Base-by-base conservation (phyloP, 2,329 filamentous ascomycete genomes). In the Trichoderma sp. region DNA sequence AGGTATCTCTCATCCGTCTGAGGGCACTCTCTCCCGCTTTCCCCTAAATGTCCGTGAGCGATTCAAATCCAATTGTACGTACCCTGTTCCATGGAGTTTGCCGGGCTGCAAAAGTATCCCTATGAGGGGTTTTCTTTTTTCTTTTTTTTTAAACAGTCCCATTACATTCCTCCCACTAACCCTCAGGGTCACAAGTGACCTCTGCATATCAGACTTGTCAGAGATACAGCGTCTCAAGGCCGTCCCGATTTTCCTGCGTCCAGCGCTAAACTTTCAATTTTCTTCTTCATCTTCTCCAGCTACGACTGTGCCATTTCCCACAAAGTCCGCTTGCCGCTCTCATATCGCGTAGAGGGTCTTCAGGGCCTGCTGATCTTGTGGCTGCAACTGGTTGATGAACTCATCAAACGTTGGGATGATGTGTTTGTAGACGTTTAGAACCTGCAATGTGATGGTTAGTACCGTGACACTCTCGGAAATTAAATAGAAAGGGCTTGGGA, bases 321-420 rank as follows among this genome's bases (percentile, higher is more conserved):
- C 32, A 39, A 37, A 19, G n/a, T 6, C 25, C 3, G 32, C 27
- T 58, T 19, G 25, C 42, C 22, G 45, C 54, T 39, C 45, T 75
- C 72, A 81, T 65, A 87, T 75, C 25, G 75, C 77, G 74, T 87
- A 89, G 29, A 80, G 82, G 42, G 77, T 71, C 71, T 80, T 81
- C 57, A 89, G 77, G 19, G 79, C 79, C 69, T 85, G 80, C 68
- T 82, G 83, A 68, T 88, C 84, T 60, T 81, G 77, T 10, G 82
- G 77, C 58, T 80, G 79, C 72, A 89, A 75, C 71, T 84, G 84
- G 19, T 75, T 74, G 56, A 89, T 73, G 70, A 89, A 89, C 22
- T 84, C 81, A 71, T 80, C 77, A 71, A 89, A 88, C 67, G 87
- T 83, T 15, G 86, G 86, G 63, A 89, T 89, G 70, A 89, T 83